Evolutionary conservation across 495 filamentous ascomycete genomes (phyloP).

Genomic region (Thozetella sp.): DNA sequence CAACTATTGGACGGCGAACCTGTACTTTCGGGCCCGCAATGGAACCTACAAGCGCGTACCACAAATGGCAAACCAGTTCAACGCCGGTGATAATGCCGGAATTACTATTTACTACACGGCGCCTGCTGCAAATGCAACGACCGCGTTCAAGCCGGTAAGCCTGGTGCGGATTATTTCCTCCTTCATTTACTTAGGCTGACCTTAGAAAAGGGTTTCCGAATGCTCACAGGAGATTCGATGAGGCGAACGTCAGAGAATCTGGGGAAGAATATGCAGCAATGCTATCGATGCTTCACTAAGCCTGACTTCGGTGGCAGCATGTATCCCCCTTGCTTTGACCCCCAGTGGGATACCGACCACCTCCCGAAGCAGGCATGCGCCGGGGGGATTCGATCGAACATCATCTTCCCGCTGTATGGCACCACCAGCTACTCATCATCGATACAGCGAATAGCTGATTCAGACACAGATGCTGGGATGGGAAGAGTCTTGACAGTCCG

Average conservation of each 20-base stretch:
- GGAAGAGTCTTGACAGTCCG: constrained; percentile 30
- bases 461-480: constrained; percentile 27
- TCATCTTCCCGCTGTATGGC: constrained; percentile 37
- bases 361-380: constrained; percentile 23
- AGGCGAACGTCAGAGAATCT: constrained; percentile 15
- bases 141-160: constrained; percentile 35
- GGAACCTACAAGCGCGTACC: constrained; percentile 39
- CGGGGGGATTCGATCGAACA: constrained; percentile 38
- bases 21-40: constrained; percentile 34
- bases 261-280: constrained; percentile 28
- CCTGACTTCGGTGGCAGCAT: constrained; percentile 30
- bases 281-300: constrained; percentile 34
- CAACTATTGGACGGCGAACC: constrained; percentile 37
- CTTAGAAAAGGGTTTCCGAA: constrained; percentile 20
- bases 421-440: neutral
- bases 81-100: constrained; percentile 31
- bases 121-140: constrained; percentile 29
- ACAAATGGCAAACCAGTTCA: constrained; percentile 32
- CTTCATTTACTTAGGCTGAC: constrained; percentile 5
- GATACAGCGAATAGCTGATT: neutral
- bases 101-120: constrained; percentile 43
- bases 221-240: constrained; percentile 25
- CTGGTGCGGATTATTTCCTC: neutral
- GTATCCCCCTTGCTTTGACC: constrained; percentile 27
- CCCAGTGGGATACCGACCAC: constrained; percentile 21